Evolutionary conservation across 345 rosid species (phyloP), one percentile per base, ranked within the genome.

Genomic region (Angophora floribunda): DNA sequence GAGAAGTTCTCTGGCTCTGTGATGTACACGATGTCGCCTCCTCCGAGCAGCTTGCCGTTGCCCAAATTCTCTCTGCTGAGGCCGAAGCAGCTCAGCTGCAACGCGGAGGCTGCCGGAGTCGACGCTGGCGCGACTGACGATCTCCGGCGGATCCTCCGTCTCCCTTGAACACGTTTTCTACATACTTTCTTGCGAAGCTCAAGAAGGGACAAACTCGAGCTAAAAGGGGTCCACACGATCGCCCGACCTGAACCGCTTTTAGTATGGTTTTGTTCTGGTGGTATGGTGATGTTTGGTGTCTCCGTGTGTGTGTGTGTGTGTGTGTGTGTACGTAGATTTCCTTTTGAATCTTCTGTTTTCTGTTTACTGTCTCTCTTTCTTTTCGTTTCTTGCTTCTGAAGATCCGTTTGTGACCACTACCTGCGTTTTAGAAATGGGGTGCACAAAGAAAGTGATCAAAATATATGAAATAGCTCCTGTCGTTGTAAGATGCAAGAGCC

Each of bases 1-100:
- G 85, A 55, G 85, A 52, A 32, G 86, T 87, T 87, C n/a, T 87
- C 86, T 32, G 87, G 82, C 59, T 89, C 93, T 7, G 90, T 85
- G 86, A 90, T 90, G 84, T 41, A 41, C 87, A 65, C 91, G 13
- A 63, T 94, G 53, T 93, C 96, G 86, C 97, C 97, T 13, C 96
- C 95, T 9, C 96, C 97, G 22, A 93, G 97, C 91, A 93, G 96
- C 93, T 90, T 95, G 91, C 97, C 97, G 51, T 93, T 95, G 94
- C 97, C 97, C 8, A 93, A 89, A 91, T 95, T 95, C 87, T 89
- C 95, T 3, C 84, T 75, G 49, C 92, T 94, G 57, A 91, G 91
- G 88, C 93, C 95, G 3, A 94, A 95, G 84, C 84, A 41, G 93
- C 91, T 91, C 85, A 88, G 91, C 70, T 95, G 97, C 91, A 93